Percentiles rank a stretch among this genome's conserved stretches.
These are phyloP conservation scores for Takashimella tepidaria DNA, from an alignment of 1,284 basidiomycete species.

Conservation along the genomic window DNA sequence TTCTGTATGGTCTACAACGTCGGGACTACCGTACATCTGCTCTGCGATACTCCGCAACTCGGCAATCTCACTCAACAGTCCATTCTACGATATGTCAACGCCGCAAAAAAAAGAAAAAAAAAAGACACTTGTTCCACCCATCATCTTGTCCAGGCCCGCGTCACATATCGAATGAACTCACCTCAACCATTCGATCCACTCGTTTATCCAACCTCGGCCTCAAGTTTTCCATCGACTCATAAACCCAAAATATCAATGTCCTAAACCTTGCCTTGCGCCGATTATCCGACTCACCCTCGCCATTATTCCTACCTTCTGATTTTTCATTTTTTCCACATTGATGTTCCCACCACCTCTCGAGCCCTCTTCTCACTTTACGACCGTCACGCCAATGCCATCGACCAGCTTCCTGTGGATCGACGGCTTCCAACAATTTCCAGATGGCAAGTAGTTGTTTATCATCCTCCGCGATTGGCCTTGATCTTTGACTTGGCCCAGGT, in stretches of 20 bases:
- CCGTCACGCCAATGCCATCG: constrained; percentile 96
- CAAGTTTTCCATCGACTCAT: constrained; percentile 64
- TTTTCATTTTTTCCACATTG: constrained; percentile 59
- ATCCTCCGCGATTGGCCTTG: constrained; percentile 52
- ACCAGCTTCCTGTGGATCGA: constrained; percentile 71
- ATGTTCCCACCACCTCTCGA: constrained; percentile 73
- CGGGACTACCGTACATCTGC: constrained; percentile 32
- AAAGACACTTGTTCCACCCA: neutral
- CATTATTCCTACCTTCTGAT: constrained; percentile 44
- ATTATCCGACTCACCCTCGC: constrained; percentile 35
- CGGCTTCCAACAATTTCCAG: constrained; percentile 60
- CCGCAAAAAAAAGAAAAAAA: constrained; percentile 6
- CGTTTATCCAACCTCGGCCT: constrained; percentile 67
- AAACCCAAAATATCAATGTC: constrained; percentile 88
- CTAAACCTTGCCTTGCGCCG: constrained; percentile 52
- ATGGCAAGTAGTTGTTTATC: constrained; percentile 54
- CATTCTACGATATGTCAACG: constrained; percentile 54
- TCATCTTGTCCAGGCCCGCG: too few relatives aligned
- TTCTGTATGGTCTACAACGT: constrained; percentile 40
- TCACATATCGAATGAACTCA: too few relatives aligned
- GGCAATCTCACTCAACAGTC: constrained; percentile 76
- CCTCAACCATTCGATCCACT: constrained; percentile 85
- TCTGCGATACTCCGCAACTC: constrained; percentile 49
- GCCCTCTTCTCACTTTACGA: constrained; percentile 76
- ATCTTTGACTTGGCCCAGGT: neutral